Conservation (phyloP, 805 yeast species). For the Barnettozyma salicaria region DNA sequence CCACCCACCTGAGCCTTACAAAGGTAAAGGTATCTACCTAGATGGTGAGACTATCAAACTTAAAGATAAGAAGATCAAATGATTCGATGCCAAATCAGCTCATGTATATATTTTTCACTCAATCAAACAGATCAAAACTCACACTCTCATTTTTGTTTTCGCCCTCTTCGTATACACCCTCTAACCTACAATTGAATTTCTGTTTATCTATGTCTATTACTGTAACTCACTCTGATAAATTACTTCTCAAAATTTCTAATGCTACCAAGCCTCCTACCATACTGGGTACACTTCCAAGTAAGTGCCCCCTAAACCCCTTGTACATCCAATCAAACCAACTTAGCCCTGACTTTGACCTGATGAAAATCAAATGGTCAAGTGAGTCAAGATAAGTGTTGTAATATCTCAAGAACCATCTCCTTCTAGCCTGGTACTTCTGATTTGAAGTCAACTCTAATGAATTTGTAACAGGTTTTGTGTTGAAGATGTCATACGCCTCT, state of each 20-base stretch:
- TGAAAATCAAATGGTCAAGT: constrained; percentile 48
- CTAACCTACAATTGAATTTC: too few species aligned
- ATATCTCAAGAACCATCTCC: constrained; percentile 38
- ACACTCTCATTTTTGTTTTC: too few species aligned
- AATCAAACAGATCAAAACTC: too few species aligned
- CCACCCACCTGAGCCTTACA: constrained; percentile 97
- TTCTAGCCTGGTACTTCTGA: constrained; percentile 7
- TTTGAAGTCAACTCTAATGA: constrained; percentile 10
- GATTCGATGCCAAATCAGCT: constrained; percentile 16
- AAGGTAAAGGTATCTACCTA: constrained; percentile 95
- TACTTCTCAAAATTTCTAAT: constrained; percentile 69
- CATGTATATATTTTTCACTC: too few species aligned
- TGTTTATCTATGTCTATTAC: too few species aligned
- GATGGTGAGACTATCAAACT: constrained; percentile 86
- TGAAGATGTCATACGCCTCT: constrained; percentile 69
- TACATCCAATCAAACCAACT: constrained; percentile 65
- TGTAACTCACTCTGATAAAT: too few species aligned
- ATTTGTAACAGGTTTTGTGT: constrained; percentile 25
- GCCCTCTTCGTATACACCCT: too few species aligned
- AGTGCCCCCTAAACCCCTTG: constrained; percentile 69
- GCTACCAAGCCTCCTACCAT: constrained; percentile 82
- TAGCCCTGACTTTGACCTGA: constrained; percentile 47
- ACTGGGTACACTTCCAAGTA: constrained; percentile 76
- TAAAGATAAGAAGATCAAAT: constrained; percentile 92
- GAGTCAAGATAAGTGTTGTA: constrained; percentile 76